Percentiles rank a stretch among this genome's conserved stretches.
Evolutionary conservation across 2,329 filamentous ascomycete species (phyloP).

Genomic region (Apiospora malaysiana): DNA sequence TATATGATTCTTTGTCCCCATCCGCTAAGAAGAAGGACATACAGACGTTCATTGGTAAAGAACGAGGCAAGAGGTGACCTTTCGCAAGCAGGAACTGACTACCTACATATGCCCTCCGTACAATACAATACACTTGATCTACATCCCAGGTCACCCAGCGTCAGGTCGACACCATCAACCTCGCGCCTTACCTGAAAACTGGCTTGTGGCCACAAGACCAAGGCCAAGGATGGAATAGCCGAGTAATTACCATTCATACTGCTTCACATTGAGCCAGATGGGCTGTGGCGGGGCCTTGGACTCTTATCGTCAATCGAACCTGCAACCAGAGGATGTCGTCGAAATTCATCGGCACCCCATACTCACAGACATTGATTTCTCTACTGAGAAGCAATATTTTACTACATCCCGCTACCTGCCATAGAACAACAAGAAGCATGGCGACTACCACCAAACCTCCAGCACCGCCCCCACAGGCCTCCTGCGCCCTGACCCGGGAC

Average conservation of each 20-base stretch:
- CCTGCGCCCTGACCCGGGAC: slow-evolving; percentile 26
- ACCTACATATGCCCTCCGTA: too few relatives aligned
- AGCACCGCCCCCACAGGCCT: slow-evolving; percentile 19
- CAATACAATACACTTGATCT: too few relatives aligned
- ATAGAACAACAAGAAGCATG: background rate
- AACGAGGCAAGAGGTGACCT: too few relatives aligned
- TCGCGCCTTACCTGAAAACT: too few relatives aligned
- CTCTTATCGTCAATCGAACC: background rate
- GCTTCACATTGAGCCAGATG: background rate
- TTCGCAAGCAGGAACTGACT: background rate
- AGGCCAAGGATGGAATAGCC: background rate
- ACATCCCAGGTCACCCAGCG: too few relatives aligned
- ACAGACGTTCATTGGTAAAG: too few relatives aligned
- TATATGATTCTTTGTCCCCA: too few relatives aligned
- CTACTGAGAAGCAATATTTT: background rate
- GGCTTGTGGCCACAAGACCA: background rate
- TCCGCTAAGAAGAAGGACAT: too few relatives aligned
- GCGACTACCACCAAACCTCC: background rate
- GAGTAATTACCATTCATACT: background rate
- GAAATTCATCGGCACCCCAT: background rate
- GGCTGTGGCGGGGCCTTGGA: background rate
- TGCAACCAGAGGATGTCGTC: background rate
- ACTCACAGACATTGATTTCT: too few relatives aligned
- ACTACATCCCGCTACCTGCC: background rate
- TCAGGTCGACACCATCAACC: too few relatives aligned